These are phyloP conservation scores for Sporothrix sp. DNA, from an alignment of 2,329 filamentous ascomycete genomes.

Conservation along the genomic window DNA sequence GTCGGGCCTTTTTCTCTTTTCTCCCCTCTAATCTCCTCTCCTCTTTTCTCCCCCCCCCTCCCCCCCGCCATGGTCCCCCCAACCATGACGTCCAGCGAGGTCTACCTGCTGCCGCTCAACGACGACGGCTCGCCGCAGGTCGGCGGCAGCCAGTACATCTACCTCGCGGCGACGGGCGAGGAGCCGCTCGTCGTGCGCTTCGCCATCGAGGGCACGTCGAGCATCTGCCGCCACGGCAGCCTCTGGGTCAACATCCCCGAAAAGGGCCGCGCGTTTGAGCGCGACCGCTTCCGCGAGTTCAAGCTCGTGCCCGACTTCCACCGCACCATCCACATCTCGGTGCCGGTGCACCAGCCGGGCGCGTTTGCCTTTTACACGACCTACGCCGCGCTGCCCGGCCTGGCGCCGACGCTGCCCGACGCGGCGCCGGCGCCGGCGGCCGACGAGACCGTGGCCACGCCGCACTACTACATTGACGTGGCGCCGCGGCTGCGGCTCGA, in stretches of 20 bases:
- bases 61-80: constrained; percentile 41
- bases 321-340: constrained; percentile 77
- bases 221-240: constrained; percentile 87
- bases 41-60: neutral
- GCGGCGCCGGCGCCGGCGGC: constrained; percentile 36
- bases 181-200: constrained; percentile 77
- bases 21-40: neutral
- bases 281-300: constrained; percentile 75
- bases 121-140: constrained; percentile 90
- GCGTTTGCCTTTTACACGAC: constrained; percentile 93
- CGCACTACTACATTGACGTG: constrained; percentile 87
- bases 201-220: constrained; percentile 87
- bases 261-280: constrained; percentile 62
- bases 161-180: constrained; percentile 64
- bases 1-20: neutral
- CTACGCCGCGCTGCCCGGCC: constrained; percentile 75
- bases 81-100: constrained; percentile 57
- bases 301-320: constrained; percentile 94
- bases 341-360: constrained; percentile 73
- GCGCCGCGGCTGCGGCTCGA: constrained; percentile 70
- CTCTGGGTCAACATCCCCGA: constrained; percentile 94
- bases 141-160: constrained; percentile 72
- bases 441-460: constrained; percentile 55
- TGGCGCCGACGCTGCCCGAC: constrained; percentile 48
- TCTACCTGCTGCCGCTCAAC: constrained; percentile 83